phyloP scores from a whole-genome alignment of 257 asterid genomes.

The Linaria vulgaris region DNA sequence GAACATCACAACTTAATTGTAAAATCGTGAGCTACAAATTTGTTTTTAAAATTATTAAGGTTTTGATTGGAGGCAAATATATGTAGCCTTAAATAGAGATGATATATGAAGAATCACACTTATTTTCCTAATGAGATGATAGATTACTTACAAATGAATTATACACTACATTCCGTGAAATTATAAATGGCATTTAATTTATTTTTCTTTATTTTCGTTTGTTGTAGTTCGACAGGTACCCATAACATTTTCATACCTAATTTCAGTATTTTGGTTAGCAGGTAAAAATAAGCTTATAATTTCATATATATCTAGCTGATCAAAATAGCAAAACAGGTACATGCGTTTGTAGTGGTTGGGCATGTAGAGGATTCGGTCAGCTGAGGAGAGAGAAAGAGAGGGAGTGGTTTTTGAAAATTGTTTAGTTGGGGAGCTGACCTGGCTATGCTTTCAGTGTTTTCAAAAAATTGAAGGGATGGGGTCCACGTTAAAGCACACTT shows the following conservation, averaged over 20 bases:
- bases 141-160: no score
- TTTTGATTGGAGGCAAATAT: no score
- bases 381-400: conserved; percentile 42
- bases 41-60: no score
- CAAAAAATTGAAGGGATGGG: conserved; percentile 39
- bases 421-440: conserved; percentile 46
- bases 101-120: no score
- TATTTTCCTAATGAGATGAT: no score
- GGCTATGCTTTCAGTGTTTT: conserved; percentile 34
- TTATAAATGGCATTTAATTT: no score
- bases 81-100: no score
- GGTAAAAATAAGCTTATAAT: no score
- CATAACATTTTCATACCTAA: neutral
- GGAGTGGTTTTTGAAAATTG: conserved; percentile 49
- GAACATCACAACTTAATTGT: no score
- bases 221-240: neutral
- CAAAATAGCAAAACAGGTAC: neutral
- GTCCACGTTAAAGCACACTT: conserved; percentile 27
- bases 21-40: no score
- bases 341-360: conserved; percentile 6
- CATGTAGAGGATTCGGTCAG: conserved; percentile 33
- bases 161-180: no score
- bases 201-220: no score
- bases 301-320: neutral
- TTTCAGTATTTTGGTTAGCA: neutral